Evolutionary conservation across 352 stramenopile species (phyloP).

Genomic region (Stramenopiles sp.): DNA sequence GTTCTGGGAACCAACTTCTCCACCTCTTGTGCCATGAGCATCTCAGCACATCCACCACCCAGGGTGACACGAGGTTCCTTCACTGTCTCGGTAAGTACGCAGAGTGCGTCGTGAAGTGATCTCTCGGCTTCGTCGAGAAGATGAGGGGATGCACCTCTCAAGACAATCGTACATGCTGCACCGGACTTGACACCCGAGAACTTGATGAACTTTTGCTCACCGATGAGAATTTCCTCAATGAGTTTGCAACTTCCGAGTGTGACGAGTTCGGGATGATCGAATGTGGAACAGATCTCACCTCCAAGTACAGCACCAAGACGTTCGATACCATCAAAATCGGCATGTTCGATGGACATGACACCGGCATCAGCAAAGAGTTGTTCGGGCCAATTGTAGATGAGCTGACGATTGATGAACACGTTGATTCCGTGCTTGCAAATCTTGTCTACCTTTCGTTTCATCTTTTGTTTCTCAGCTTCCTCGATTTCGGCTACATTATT

Average conservation of each 20-base stretch:
- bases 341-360: slow-evolving; percentile 98
- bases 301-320: slow-evolving; percentile 84
- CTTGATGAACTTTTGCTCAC: slow-evolving; percentile 84
- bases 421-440: slow-evolving; percentile 94
- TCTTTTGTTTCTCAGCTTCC: slow-evolving; percentile 95
- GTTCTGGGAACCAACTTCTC: slow-evolving; percentile 68
- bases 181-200: slow-evolving; percentile 91
- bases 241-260: slow-evolving; percentile 85
- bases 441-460: slow-evolving; percentile 99
- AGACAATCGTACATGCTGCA: slow-evolving; percentile 76
- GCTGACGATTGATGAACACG: slow-evolving; percentile 97
- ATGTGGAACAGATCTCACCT: slow-evolving; percentile 83
- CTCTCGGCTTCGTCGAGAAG: slow-evolving; percentile 96
- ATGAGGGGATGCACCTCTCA: slow-evolving; percentile 75
- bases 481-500: slow-evolving; percentile 97
- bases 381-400: slow-evolving; percentile 99
- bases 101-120: slow-evolving; percentile 95
- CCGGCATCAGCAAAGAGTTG: slow-evolving; percentile 90
- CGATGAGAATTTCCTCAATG: slow-evolving; percentile 98
- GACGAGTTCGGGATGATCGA: slow-evolving; percentile 90
- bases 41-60: slow-evolving; percentile 87
- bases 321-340: slow-evolving; percentile 98
- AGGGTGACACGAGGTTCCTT: slow-evolving; percentile 86
- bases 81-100: too few relatives aligned
- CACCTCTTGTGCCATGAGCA: slow-evolving; percentile 80